phyloP scores from a whole-genome alignment of 192 early-diverging fungal species.

The Coemansia sp. region DNA sequence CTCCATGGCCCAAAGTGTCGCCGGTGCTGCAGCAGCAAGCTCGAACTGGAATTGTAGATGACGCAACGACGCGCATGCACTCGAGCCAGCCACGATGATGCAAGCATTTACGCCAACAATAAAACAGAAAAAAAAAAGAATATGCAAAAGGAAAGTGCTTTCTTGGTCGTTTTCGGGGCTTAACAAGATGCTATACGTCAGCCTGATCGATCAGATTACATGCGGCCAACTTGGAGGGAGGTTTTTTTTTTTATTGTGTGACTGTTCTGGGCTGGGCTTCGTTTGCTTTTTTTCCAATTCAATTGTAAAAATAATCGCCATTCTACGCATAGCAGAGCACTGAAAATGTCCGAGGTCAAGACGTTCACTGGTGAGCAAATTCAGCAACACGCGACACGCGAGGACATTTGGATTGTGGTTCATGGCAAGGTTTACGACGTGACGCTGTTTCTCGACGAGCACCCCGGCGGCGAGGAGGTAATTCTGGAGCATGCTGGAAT shows the following conservation, averaged over 20 bases:
- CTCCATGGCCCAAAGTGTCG: slow-evolving; percentile 51
- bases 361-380: slow-evolving; percentile 72
- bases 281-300: too few species aligned
- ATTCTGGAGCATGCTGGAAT: slow-evolving; percentile 88
- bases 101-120: background rate
- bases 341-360: slow-evolving; percentile 58
- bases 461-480: slow-evolving; percentile 98
- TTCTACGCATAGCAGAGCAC: background rate
- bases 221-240: too few species aligned
- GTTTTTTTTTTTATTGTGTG: too few species aligned
- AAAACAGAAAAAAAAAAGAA: too few species aligned
- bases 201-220: too few species aligned
- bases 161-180: too few species aligned
- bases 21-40: background rate
- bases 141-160: too few species aligned
- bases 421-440: slow-evolving; percentile 81
- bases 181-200: too few species aligned
- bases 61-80: background rate
- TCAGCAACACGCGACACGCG: slow-evolving; percentile 67
- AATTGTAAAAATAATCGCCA: too few species aligned
- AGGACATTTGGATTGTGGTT: slow-evolving; percentile 83
- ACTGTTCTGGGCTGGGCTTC: too few species aligned
- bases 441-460: slow-evolving; percentile 85
- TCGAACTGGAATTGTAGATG: background rate
- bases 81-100: background rate